Conservation (phyloP, 2,329 filamentous ascomycete genomes). For the Neurospora sp. region DNA sequence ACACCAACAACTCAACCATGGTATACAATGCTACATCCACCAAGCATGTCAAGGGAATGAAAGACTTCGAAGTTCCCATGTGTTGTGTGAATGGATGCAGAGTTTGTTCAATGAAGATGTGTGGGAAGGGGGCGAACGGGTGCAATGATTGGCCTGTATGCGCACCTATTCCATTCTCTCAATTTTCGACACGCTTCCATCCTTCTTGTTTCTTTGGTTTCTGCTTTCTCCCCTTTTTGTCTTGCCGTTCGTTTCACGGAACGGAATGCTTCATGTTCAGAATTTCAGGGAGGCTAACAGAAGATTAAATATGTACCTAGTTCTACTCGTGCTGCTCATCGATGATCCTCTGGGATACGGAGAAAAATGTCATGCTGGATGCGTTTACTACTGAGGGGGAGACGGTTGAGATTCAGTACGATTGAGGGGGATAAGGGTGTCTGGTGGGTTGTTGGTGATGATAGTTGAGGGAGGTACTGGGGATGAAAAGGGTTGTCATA, state of each 20-base stretch:
- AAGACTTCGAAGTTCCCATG: background rate
- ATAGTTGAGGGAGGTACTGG: background rate
- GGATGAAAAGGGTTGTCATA: background rate
- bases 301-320: background rate
- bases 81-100: background rate
- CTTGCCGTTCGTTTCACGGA: background rate
- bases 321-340: background rate
- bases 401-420: background rate
- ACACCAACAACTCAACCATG: background rate
- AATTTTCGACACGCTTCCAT: background rate
- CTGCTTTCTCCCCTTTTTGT: background rate
- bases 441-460: background rate
- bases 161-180: background rate
- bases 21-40: background rate
- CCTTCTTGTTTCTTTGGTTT: background rate
- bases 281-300: background rate
- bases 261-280: background rate
- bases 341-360: background rate
- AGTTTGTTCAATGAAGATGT: background rate
- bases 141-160: background rate
- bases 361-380: background rate
- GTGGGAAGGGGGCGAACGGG: background rate
- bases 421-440: background rate
- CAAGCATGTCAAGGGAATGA: background rate
- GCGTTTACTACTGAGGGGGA: background rate